Evolutionary conservation across 805 yeast species (phyloP).

Genomic region (Myxozyma lipomycoides): DNA sequence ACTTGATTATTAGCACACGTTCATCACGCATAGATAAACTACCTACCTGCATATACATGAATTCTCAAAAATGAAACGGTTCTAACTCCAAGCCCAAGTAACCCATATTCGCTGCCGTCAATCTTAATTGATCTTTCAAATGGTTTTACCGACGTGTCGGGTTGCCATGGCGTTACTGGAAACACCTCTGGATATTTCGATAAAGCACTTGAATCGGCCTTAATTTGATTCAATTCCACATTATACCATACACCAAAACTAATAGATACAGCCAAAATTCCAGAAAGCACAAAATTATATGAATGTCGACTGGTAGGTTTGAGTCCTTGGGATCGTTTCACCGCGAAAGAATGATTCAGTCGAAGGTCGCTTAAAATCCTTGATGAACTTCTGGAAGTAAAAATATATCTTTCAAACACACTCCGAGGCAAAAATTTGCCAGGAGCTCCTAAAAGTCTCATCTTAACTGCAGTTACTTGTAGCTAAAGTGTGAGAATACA

Average conservation of each 20-base stretch:
- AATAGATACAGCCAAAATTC: too few relatives aligned
- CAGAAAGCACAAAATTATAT: too few relatives aligned
- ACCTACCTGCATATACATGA: conserved; percentile 65
- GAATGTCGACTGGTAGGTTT: too few relatives aligned
- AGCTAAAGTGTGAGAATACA: too few relatives aligned
- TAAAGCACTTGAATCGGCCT: neutral
- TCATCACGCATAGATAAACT: neutral
- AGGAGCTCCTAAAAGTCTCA: too few relatives aligned
- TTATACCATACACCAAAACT: neutral
- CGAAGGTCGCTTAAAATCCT: too few relatives aligned
- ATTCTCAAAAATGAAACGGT: conserved; percentile 76
- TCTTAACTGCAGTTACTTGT: too few relatives aligned
- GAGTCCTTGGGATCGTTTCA: too few relatives aligned
- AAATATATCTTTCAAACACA: too few relatives aligned
- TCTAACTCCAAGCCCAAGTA: conserved; percentile 79
- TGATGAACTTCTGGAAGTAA: too few relatives aligned
- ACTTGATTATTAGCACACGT: conserved; percentile 35
- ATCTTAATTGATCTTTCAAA: conserved; percentile 34
- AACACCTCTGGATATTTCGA: neutral
- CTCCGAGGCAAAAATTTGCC: too few relatives aligned
- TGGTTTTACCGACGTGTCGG: conserved; percentile 32
- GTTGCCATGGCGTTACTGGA: conserved; percentile 10
- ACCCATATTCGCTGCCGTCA: conserved; percentile 41
- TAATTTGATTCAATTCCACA: neutral
- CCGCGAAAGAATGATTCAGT: too few relatives aligned